Conservation (phyloP, 129 eudicot genomes). For the Flaveria sonorensis region DNA sequence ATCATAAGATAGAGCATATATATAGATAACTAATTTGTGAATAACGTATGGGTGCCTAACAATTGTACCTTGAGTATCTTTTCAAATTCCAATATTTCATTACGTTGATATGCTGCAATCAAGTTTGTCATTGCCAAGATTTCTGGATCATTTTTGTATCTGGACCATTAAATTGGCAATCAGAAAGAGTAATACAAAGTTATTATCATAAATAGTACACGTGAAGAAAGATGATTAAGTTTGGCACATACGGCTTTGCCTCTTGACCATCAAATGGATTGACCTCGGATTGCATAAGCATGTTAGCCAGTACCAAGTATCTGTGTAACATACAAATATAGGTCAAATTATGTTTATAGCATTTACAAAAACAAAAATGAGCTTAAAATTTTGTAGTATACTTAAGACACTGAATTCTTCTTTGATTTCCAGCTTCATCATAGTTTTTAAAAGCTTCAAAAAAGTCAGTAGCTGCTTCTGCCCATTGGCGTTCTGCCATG, state of each 20-base stretch:
- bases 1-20: neutral
- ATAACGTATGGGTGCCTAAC: neutral
- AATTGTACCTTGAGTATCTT: constrained; percentile 82
- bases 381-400: constrained; percentile 37
- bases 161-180: constrained; percentile 26
- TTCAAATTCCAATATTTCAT: constrained; percentile 97
- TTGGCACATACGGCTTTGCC: constrained; percentile 88
- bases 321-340: constrained; percentile 35
- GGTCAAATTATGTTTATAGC: constrained; percentile 22
- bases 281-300: constrained; percentile 98
- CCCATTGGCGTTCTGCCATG: constrained; percentile 99
- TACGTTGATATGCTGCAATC: constrained; percentile 96
- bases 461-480: constrained; percentile 98
- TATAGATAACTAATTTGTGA: neutral
- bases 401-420: constrained; percentile 96
- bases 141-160: constrained; percentile 97
- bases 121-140: constrained; percentile 96
- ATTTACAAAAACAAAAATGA: constrained; percentile 27
- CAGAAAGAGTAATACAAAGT: neutral
- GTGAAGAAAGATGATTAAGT: neutral
- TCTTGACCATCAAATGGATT: constrained; percentile 99
- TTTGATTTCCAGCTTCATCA: constrained; percentile 97
- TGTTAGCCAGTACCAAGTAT: constrained; percentile 96
- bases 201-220: neutral
- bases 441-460: constrained; percentile 98